Conservation (phyloP, 352 stramenopile species). For the Ophiocytium majus region DNA sequence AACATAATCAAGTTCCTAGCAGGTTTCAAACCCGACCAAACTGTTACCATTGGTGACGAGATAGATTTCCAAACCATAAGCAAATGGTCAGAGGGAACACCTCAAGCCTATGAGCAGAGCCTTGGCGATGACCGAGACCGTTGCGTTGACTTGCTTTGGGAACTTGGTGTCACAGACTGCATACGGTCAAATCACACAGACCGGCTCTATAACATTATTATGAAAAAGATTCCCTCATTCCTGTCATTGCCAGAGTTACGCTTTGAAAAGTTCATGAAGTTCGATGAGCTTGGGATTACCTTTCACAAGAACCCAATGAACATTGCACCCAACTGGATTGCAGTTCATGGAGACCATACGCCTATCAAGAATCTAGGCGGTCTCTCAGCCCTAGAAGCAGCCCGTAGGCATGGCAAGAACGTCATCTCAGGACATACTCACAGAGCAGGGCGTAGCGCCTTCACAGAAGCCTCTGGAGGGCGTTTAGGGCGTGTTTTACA, state of each 20-base stretch:
- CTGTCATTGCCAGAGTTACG: slow-evolving; percentile 7
- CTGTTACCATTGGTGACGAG: not conserved
- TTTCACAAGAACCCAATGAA: slow-evolving; percentile 4
- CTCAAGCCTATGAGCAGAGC: not conserved
- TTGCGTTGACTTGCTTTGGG: not conserved
- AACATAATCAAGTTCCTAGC: not conserved
- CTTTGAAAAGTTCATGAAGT: slow-evolving; percentile 6
- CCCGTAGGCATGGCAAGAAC: slow-evolving; percentile 7
- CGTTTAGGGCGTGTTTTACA: slow-evolving; percentile 19
- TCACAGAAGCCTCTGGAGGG: slow-evolving; percentile 8
- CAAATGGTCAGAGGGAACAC: slow-evolving; percentile 7
- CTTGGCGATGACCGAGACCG: not conserved
- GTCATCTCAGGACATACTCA: slow-evolving; percentile 19
- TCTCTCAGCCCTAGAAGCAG: slow-evolving; percentile 10
- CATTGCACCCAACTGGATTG: slow-evolving; percentile 1
- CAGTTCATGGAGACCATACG: slow-evolving; percentile 2
- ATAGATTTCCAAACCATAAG: slow-evolving; percentile 13
- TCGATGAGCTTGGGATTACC: slow-evolving; percentile 13
- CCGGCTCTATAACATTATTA: not conserved
- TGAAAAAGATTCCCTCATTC: slow-evolving; percentile 6
- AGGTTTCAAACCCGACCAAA: not conserved
- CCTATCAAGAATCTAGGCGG: slow-evolving; percentile 1
- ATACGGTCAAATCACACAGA: slow-evolving; percentile 13
- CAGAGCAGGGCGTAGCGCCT: not conserved
- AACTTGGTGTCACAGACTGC: not conserved